phyloP scores from a whole-genome alignment of 768 basidiomycete genomes.

The Steccherinum ochraceum region DNA sequence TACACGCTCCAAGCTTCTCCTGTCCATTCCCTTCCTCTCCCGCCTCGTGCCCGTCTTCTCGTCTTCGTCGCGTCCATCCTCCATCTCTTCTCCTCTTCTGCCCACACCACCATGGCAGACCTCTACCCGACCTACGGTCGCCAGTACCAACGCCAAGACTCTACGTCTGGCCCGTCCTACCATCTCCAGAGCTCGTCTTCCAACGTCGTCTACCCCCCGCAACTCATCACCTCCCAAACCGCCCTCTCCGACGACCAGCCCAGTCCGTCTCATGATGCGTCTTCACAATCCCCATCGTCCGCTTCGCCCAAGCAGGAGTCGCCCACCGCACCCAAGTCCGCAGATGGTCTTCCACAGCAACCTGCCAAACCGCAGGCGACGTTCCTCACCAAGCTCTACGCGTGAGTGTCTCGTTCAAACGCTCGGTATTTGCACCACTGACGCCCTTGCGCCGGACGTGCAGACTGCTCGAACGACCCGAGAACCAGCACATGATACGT shows the following conservation, averaged over 20 bases:
- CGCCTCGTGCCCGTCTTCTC: conserved; percentile 8
- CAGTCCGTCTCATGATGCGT: conserved; percentile 14
- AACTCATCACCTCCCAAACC: conserved; percentile 18
- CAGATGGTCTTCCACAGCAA: conserved; percentile 35
- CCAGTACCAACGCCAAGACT: conserved; percentile 37
- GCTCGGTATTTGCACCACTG: conserved; percentile 11
- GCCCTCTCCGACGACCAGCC: conserved; percentile 14
- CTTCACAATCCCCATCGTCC: conserved; percentile 20
- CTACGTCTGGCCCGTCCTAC: conserved; percentile 14
- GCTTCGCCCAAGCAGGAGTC: conserved; percentile 28
- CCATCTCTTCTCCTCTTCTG: neutral
- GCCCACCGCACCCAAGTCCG: conserved; percentile 29
- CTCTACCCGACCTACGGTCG: conserved; percentile 37
- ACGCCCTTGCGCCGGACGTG: neutral
- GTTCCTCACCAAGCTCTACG: conserved; percentile 96
- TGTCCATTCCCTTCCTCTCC: no score
- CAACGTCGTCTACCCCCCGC: conserved; percentile 21
- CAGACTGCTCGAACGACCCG: conserved; percentile 83
- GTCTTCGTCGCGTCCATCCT: no score
- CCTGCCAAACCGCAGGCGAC: conserved; percentile 76
- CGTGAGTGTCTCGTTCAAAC: conserved; percentile 44
- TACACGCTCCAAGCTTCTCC: conserved; percentile 6
- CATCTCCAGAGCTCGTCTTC: conserved; percentile 11
- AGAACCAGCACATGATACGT: conserved; percentile 95
- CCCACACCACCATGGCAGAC: conserved; percentile 37